Base-by-base conservation (phyloP, 2,329 filamentous ascomycete species). In the Fusarium brevicatenulatum region DNA sequence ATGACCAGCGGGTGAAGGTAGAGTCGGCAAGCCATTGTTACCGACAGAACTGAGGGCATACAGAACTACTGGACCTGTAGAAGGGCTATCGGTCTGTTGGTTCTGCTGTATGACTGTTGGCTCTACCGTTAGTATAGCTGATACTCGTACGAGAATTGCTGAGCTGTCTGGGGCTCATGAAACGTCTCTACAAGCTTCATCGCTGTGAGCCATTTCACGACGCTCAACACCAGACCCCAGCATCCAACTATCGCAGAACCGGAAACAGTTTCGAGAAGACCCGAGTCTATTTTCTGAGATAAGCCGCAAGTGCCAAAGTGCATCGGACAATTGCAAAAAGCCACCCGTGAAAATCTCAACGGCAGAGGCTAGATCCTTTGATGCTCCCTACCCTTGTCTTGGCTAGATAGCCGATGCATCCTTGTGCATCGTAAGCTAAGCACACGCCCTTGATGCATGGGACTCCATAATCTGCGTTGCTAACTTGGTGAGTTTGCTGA, bases 1-100 rank as follows among this genome's bases (percentile, higher is more conserved):
- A 75, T 68, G 32, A 62, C 44, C 46, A 75, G 25, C 13, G 72
- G 72, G 49, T 75, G 69, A 40, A 74, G 56, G 32, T 68, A 70
- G 37, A 74, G 53, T 9, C 36, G 56, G 9, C 69, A 74, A 39
- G 69, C 43, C 72, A 75, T 75, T 55, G 53, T 59, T 64, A 4
- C 61, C 25, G 25, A 54, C 9, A 39, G 34, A 37, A 52, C 37
- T 34, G 37, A 65, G 37, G 37, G 39, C 15, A 65, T 50, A 15
- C 15, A 52, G 11, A 28, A 42, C 19, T 39, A 5, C 13, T 8
- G 7, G 44, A 4, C 23, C n/a, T 40, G 9, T 19, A 10, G 19
- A 44, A 44, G 5, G 23, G 11, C 25, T 25, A 9, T 12, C 23
- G 32, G 32, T 1, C 25, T 25, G 12, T 12, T 32, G 32, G 32